phyloP scores from a whole-genome alignment of 225 moss, liverwort and hornwort genomes.

The Lunularia cruciata region DNA sequence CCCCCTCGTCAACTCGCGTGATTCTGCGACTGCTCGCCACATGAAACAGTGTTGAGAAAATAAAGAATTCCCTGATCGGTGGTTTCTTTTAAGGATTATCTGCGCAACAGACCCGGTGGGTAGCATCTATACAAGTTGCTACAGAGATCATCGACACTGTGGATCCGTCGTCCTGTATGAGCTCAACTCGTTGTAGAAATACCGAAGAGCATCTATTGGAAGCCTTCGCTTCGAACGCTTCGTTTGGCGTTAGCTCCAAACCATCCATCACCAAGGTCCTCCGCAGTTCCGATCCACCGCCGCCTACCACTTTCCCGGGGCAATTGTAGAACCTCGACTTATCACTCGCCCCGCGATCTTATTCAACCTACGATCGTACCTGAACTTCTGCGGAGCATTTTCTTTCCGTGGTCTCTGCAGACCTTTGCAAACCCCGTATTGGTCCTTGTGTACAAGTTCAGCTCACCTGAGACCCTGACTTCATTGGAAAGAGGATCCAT shows the following conservation, averaged over 20 bases:
- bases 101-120: background rate
- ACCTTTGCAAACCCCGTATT: background rate
- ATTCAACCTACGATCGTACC: background rate
- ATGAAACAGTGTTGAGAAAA: background rate
- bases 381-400: background rate
- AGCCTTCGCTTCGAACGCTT: background rate
- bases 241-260: slow-evolving; percentile 2
- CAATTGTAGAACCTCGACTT: background rate
- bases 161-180: background rate
- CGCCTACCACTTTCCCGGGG: background rate
- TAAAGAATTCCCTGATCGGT: background rate
- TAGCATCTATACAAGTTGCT: background rate
- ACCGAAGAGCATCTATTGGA: background rate
- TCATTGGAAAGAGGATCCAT: background rate
- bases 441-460: no score
- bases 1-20: background rate
- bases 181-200: no score
- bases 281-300: background rate
- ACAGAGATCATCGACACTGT: background rate
- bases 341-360: background rate
- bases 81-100: background rate
- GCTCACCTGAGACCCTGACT: background rate
- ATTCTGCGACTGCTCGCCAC: background rate
- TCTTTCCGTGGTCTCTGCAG: background rate
- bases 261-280: slow-evolving; percentile 1